phyloP scores from a whole-genome alignment of 208 protist species.

The Strigomonas culicis region DNA sequence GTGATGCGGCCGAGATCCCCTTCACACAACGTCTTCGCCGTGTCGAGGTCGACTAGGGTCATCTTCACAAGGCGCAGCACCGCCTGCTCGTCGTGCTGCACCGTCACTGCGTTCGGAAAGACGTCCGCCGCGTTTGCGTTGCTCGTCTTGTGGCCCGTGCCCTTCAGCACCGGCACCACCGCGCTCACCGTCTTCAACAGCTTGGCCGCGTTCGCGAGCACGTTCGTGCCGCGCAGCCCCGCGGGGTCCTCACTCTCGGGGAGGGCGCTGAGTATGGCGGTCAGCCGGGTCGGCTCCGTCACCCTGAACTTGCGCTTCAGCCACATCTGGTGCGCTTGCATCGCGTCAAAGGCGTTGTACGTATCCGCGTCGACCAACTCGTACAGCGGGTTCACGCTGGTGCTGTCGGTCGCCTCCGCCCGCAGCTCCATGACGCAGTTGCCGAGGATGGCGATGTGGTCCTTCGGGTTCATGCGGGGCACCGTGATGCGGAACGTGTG shows the following conservation, averaged over 20 bases:
- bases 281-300: constrained; percentile 42
- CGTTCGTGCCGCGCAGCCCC: constrained; percentile 26
- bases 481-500: constrained; percentile 67
- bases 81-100: background rate
- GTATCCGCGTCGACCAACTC: constrained; percentile 64
- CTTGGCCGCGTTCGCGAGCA: constrained; percentile 10
- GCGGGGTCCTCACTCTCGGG: constrained; percentile 42
- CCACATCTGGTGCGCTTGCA: constrained; percentile 61
- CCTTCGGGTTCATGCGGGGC: constrained; percentile 28
- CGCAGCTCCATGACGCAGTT: constrained; percentile 38
- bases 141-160: background rate
- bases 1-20: constrained; percentile 53
- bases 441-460: constrained; percentile 47
- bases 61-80: constrained; percentile 47
- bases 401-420: constrained; percentile 29
- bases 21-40: constrained; percentile 17
- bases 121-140: background rate
- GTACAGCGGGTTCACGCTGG: constrained; percentile 24
- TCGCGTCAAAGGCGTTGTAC: constrained; percentile 29
- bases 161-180: too few species aligned
- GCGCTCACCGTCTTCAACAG: too few species aligned
- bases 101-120: background rate
- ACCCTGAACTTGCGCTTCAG: constrained; percentile 76
- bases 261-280: constrained; percentile 59
- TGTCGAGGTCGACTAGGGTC: constrained; percentile 70